Evolutionary conservation across 352 stramenopile species (phyloP), one percentile per base, ranked within the genome.

Genomic region (Pythium folliculosum): DNA sequence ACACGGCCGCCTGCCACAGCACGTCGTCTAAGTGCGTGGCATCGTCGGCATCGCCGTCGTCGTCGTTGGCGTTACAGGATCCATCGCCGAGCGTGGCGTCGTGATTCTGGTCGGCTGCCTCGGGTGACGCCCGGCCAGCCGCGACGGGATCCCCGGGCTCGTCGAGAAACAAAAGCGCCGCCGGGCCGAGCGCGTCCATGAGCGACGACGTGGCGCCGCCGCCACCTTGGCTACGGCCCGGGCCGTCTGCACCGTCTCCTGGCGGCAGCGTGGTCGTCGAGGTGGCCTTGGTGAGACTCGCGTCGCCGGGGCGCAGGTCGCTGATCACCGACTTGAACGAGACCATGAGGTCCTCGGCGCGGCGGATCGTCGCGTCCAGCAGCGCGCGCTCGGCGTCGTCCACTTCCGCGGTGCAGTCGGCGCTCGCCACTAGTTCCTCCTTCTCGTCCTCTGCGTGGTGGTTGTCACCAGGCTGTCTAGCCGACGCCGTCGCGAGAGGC

Each of bases 1-100:
- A 75, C 30, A 63, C 52, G 3, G 53, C 32, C 12, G 54, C 51
- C 16, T 75, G 52, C 69, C 69, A 75, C 1, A 75, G 52, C 45
- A 69, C 63, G 22, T 75, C 69, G 54, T 75, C 69, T 19, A 75
- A n/a, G 58, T 70, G 57, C 14, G 58, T 68, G 45, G 50, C 55
- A 12, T 69, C 61, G 21, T 23, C 19, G 52, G 65, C 52, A 12
- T 70, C 49, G 5, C 64, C 61, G 13, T 68, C 49, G 8, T 52
- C 30, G 5, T 57, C 38, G 52, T 50, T n/a, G 7, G 12, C 38
- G 43, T 50, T 19, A 7, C 10, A 12, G 2, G 21, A n/a, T 2
- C 38, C 44, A 19, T 2, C 19, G 21, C 7, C 44, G 19, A 50
- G 19, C 5, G 44, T 13, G 3, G 44, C 21, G 19, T 23, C 21